Evolutionary conservation across 306 rosid genomes (phyloP).

Genomic region (Quillaja saponaria): DNA sequence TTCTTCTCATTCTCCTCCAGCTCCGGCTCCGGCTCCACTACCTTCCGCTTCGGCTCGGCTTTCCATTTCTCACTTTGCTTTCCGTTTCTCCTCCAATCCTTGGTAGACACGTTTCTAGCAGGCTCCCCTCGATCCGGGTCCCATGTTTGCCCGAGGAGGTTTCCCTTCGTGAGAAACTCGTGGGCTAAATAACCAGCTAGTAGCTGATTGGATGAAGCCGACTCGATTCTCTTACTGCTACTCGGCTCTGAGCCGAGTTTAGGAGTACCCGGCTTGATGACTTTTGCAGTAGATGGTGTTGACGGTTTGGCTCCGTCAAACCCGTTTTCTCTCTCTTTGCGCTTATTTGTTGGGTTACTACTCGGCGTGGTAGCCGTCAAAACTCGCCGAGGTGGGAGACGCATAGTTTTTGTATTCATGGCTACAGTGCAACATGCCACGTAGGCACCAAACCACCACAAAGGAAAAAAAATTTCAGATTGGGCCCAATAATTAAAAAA

Average conservation of each 20-base stretch:
- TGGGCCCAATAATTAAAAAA: no score
- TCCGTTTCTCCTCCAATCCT: neutral
- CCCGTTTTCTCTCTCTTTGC: slow-evolving; percentile 59
- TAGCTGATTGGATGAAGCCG: slow-evolving; percentile 44
- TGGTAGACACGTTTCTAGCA: neutral
- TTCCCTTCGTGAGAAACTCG: slow-evolving; percentile 75
- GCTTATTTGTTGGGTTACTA: slow-evolving; percentile 46
- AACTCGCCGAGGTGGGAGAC: slow-evolving; percentile 87
- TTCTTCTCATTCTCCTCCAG: slow-evolving; percentile 16
- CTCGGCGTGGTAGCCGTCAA: slow-evolving; percentile 41
- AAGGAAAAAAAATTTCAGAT: neutral
- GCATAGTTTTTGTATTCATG: slow-evolving; percentile 98
- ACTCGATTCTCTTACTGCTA: neutral
- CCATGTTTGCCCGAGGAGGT: slow-evolving; percentile 70
- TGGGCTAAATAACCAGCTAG: slow-evolving; percentile 87
- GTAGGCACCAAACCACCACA: slow-evolving; percentile 45
- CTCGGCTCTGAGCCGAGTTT: slow-evolving; percentile 23
- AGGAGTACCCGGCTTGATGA: slow-evolving; percentile 37
- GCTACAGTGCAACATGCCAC: slow-evolving; percentile 64
- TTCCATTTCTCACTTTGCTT: slow-evolving; percentile 16
- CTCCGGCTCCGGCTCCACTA: slow-evolving; percentile 17
- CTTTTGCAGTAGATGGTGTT: neutral
- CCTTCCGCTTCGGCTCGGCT: slow-evolving; percentile 34
- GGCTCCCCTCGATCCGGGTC: slow-evolving; percentile 37
- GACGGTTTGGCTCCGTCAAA: slow-evolving; percentile 52